These are phyloP conservation scores for Onygenales sp. DNA, from an alignment of 2,329 filamentous ascomycete species.

Conservation along the genomic window DNA sequence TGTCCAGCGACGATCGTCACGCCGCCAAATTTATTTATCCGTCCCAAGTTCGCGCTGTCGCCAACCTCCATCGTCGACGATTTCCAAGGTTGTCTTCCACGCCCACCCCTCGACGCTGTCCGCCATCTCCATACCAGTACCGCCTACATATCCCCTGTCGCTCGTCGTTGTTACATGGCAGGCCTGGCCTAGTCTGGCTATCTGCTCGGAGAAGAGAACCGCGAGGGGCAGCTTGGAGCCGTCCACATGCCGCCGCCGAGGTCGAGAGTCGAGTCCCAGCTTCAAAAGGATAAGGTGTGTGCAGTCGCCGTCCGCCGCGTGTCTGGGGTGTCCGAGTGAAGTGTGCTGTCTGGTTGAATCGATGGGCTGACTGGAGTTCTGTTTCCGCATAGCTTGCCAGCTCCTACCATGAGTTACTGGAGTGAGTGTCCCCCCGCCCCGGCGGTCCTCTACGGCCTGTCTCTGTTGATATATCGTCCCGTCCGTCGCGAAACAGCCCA, in stretches of 20 bases:
- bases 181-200: background rate
- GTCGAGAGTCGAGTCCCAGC: slow-evolving; percentile 44
- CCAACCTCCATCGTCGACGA: no score
- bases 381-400: slow-evolving; percentile 64
- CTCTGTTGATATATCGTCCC: background rate
- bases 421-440: slow-evolving; percentile 50
- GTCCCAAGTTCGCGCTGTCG: no score
- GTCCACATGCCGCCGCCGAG: slow-evolving; percentile 35
- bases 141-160: background rate
- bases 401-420: slow-evolving; percentile 91
- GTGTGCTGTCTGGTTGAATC: background rate
- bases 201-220: slow-evolving; percentile 1
- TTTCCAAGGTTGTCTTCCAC: no score
- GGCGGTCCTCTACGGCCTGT: slow-evolving; percentile 3
- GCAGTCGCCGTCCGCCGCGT: background rate
- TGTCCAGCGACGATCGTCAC: no score
- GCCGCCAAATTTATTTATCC: no score
- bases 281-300: slow-evolving; percentile 50
- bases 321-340: background rate
- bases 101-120: background rate
- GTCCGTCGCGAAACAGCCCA: background rate
- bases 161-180: background rate
- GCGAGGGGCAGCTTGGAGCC: background rate
- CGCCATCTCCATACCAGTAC: no score
- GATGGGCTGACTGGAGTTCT: slow-evolving; percentile 11